These are phyloP conservation scores for Penicillium sp. DNA, from an alignment of 2,329 filamentous ascomycete genomes.

Conservation along the genomic window DNA sequence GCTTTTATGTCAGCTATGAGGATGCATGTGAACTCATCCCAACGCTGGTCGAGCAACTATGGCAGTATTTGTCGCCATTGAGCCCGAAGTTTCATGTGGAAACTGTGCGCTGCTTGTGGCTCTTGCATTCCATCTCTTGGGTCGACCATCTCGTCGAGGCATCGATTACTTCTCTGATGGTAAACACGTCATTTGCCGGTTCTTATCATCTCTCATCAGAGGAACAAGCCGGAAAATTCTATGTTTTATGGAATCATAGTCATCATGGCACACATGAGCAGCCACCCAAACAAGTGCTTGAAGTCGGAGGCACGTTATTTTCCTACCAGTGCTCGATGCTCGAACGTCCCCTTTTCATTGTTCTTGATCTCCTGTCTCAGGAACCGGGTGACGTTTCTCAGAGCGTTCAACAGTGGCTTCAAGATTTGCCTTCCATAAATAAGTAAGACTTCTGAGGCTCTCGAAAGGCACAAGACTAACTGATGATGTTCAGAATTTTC, in stretches of 20 bases:
- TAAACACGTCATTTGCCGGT: slow-evolving; percentile 42
- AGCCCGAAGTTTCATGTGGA: slow-evolving; percentile 94
- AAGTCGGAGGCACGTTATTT: slow-evolving; percentile 28
- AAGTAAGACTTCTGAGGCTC: slow-evolving; percentile 37
- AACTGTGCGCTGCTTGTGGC: slow-evolving; percentile 80
- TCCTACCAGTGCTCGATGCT: slow-evolving; percentile 60
- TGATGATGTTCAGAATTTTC: slow-evolving; percentile 33
- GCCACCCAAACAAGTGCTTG: slow-evolving; percentile 32
- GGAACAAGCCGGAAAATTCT: slow-evolving; percentile 40
- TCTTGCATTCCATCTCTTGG: slow-evolving; percentile 70
- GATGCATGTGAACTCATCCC: slow-evolving; percentile 62
- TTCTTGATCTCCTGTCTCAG: slow-evolving; percentile 74
- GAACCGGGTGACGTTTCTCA: slow-evolving; percentile 71
- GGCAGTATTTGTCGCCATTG: slow-evolving; percentile 75
- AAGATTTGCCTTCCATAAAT: slow-evolving; percentile 52
- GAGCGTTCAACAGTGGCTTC: slow-evolving; percentile 77
- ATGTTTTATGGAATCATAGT: slow-evolving; percentile 45
- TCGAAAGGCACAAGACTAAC: slow-evolving; percentile 7
- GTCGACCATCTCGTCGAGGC: slow-evolving; percentile 75
- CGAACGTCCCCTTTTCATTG: slow-evolving; percentile 73
- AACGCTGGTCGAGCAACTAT: slow-evolving; percentile 68
- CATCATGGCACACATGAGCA: slow-evolving; percentile 40
- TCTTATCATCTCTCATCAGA: slow-evolving; percentile 32
- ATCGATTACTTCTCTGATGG: slow-evolving; percentile 67
- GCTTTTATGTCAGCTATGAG: slow-evolving; percentile 40